Evolutionary conservation across 1,284 basidiomycete genomes (phyloP).

Genomic region (Golubevia pallescens): DNA sequence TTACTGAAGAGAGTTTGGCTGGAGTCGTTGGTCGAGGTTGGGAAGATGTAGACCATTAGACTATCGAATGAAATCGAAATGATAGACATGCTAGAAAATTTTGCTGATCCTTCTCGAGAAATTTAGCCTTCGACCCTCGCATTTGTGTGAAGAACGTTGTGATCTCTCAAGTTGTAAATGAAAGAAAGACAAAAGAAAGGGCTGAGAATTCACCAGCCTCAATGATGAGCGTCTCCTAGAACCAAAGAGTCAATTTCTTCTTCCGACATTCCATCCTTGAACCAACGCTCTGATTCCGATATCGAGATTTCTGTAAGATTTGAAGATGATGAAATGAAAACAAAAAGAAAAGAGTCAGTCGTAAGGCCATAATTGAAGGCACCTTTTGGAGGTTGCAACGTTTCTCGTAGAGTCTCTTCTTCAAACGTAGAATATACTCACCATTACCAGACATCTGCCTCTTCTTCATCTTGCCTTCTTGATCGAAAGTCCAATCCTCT

Average conservation of each 20-base stretch:
- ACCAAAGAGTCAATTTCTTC: too few relatives aligned
- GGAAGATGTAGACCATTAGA: constrained; percentile 69
- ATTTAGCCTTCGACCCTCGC: too few relatives aligned
- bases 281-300: constrained; percentile 70
- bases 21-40: constrained; percentile 87
- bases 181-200: too few relatives aligned
- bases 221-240: too few relatives aligned
- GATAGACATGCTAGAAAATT: too few relatives aligned
- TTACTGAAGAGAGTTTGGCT: constrained; percentile 75
- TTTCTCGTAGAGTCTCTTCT: neutral
- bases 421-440: neutral
- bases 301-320: constrained; percentile 69
- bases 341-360: neutral
- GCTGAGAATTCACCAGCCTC: too few relatives aligned
- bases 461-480: constrained; percentile 70
- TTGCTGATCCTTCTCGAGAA: too few relatives aligned
- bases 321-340: constrained; percentile 7
- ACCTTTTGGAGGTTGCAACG: neutral
- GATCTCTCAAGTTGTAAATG: too few relatives aligned
- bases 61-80: too few relatives aligned
- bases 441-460: constrained; percentile 59
- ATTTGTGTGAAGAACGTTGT: too few relatives aligned
- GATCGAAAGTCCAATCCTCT: constrained; percentile 72
- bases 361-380: neutral
- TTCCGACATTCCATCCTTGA: constrained; percentile 69